Evolutionary conservation across 2,329 filamentous ascomycete genomes (phyloP), one percentile per base, ranked within the genome.

Genomic region (Colletotrichum sp.): DNA sequence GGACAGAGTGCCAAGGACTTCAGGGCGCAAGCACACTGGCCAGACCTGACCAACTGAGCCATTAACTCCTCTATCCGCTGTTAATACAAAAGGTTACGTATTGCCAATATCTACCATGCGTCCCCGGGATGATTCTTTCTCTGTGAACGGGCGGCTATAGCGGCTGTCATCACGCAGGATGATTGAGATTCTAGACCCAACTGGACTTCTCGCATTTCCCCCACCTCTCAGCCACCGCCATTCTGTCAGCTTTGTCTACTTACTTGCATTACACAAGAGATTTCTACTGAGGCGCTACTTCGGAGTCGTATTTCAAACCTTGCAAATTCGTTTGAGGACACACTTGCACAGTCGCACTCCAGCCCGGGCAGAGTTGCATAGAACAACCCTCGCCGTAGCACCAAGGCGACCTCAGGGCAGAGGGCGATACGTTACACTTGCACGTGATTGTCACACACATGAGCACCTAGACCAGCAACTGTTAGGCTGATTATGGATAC

Each of bases 131-230:
- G 10, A 6, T 22, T 13, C 43, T 6, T 13, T 22, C 43, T 25
- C 6, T 2, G n/a, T 48, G 43, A 22, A 48, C 10, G 22, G 1
- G 43, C n/a, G 43, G 43, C 43, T 0, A n/a, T 52, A n/a, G n/a
- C 43, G n/a, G n/a, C 43, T 22, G 43, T 22, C 43, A 22, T 22
- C n/a, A 86, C 0, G 79, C 78, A 5, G 81, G 80, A 25, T 86
- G 39, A n/a, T n/a, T n/a, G 39, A 4, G 71, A 7, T 81, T 81
- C 1, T 13, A 80, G 78, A 5, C 83, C 83, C 81, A 81, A 84
- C 34, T 80, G 66, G 32, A 87, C 66, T 68, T 86, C 5, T 58
- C 55, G 55, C 15, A 58, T 58, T 13, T 18, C 55, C 55, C 55
- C 55, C 55, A 58, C 55, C 55, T 16, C 22, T 18, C 22, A 13